Conservation (phyloP, 2,329 filamentous ascomycete genomes). For the Xylaria digitata region DNA sequence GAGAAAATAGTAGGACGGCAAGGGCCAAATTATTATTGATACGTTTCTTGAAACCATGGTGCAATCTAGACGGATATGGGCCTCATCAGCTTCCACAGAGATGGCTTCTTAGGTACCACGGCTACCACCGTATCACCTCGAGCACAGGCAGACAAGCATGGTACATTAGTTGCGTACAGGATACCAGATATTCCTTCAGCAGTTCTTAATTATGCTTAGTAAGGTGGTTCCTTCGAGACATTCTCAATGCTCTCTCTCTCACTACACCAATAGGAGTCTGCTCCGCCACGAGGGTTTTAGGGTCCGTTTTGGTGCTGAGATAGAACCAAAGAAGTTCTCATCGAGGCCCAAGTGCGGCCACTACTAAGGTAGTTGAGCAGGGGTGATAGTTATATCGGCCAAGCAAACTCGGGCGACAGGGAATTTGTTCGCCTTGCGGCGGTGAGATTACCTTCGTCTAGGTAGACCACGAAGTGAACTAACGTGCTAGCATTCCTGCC, state of each 20-base stretch:
- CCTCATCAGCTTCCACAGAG: slow-evolving; percentile 20
- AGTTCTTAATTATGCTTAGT: slow-evolving; percentile 3
- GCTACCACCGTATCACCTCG: slow-evolving; percentile 39
- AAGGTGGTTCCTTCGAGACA: not conserved
- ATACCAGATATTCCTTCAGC: not conserved
- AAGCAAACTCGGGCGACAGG: slow-evolving; percentile 16
- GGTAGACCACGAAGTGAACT: slow-evolving; percentile 2
- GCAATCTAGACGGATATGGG: slow-evolving; percentile 13
- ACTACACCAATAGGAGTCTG: slow-evolving; percentile 1
- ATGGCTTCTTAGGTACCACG: slow-evolving; percentile 34
- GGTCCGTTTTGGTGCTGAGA: not conserved
- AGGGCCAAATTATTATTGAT: slow-evolving; percentile 1
- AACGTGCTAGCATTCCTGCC: not conserved
- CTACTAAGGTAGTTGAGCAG: slow-evolving; percentile 12
- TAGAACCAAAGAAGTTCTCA: not conserved
- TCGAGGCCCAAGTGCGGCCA: slow-evolving; percentile 1
- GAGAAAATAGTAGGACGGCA: slow-evolving; percentile 16
- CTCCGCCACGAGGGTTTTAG: not conserved
- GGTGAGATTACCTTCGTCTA: slow-evolving; percentile 22
- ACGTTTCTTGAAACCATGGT: slow-evolving; percentile 20
- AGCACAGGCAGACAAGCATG: slow-evolving; percentile 28
- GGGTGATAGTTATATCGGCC: slow-evolving; percentile 13
- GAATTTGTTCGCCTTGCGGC: slow-evolving; percentile 18
- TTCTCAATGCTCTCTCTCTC: slow-evolving; percentile 3
- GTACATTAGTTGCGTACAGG: slow-evolving; percentile 30